Conservation (phyloP, 1,284 basidiomycete genomes). For the Gymnopus androsaceus region DNA sequence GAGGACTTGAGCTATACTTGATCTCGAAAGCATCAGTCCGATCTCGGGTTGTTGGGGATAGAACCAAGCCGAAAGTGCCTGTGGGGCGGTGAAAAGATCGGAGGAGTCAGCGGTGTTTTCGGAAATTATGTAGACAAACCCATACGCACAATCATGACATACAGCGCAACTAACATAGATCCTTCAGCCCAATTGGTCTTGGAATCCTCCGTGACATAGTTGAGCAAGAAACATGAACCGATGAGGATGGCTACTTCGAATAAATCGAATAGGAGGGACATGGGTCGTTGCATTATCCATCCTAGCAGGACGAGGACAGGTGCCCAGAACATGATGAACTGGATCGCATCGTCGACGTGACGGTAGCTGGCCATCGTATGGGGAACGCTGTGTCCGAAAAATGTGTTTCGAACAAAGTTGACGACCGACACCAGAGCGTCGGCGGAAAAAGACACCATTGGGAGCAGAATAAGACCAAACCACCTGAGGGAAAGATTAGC, state of each 20-base stretch:
- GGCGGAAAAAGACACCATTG: slow-evolving; percentile 68
- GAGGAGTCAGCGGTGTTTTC: not conserved
- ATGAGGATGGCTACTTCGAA: slow-evolving; percentile 7
- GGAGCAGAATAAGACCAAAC: slow-evolving; percentile 71
- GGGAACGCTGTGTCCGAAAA: slow-evolving; percentile 39
- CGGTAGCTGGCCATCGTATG: slow-evolving; percentile 56
- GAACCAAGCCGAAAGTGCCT: slow-evolving; percentile 58
- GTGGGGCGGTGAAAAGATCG: not conserved
- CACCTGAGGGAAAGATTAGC: slow-evolving; percentile 36
- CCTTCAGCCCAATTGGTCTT: slow-evolving; percentile 75
- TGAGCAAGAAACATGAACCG: slow-evolving; percentile 54
- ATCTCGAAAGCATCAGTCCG: slow-evolving; percentile 28
- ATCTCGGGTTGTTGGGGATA: slow-evolving; percentile 42
- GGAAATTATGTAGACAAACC: not conserved
- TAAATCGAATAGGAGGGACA: slow-evolving; percentile 12
- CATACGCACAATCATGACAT: slow-evolving; percentile 50
- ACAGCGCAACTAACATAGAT: slow-evolving; percentile 59
- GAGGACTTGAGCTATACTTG: slow-evolving; percentile 14
- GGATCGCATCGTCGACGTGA: slow-evolving; percentile 67
- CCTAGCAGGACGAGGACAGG: slow-evolving; percentile 59
- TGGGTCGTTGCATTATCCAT: slow-evolving; percentile 37
- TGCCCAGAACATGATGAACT: slow-evolving; percentile 70
- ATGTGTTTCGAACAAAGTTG: slow-evolving; percentile 46
- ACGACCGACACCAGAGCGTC: slow-evolving; percentile 60
- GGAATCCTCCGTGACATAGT: slow-evolving; percentile 68